Conservation (phyloP, 2,329 filamentous ascomycete species). For the Orbilia blumenaviensis region DNA sequence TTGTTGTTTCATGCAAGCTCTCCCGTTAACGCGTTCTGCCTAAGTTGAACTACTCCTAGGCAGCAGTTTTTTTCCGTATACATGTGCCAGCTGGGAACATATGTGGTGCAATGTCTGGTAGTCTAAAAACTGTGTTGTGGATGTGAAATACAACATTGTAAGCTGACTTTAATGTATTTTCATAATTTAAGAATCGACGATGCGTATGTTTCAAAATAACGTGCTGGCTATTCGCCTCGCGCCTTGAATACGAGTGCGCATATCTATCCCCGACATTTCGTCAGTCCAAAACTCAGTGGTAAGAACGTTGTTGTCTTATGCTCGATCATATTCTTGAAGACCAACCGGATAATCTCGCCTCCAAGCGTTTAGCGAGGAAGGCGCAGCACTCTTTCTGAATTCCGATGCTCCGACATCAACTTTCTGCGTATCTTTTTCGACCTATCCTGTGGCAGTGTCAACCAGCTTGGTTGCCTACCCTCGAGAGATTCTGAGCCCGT, state of each 20-base stretch:
- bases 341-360: slow-evolving; percentile 16
- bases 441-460: slow-evolving; percentile 15
- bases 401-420: slow-evolving; percentile 30
- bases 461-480: slow-evolving; percentile 28
- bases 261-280: no score
- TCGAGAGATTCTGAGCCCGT: neutral
- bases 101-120: no score
- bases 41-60: no score
- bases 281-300: neutral
- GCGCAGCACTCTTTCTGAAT: slow-evolving; percentile 28
- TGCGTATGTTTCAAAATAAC: neutral
- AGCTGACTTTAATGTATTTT: no score
- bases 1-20: no score
- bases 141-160: no score
- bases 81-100: no score
- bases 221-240: neutral
- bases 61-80: no score
- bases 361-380: slow-evolving; percentile 34
- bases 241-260: slow-evolving; percentile 2
- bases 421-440: neutral
- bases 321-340: neutral
- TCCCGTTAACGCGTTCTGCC: no score
- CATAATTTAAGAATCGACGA: no score
- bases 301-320: neutral
- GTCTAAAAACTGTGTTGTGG: no score